Percentiles rank a stretch among this genome's conserved stretches.
These are phyloP conservation scores for Striga asiatica DNA, from an alignment of 257 asterid species.

Conservation along the genomic window DNA sequence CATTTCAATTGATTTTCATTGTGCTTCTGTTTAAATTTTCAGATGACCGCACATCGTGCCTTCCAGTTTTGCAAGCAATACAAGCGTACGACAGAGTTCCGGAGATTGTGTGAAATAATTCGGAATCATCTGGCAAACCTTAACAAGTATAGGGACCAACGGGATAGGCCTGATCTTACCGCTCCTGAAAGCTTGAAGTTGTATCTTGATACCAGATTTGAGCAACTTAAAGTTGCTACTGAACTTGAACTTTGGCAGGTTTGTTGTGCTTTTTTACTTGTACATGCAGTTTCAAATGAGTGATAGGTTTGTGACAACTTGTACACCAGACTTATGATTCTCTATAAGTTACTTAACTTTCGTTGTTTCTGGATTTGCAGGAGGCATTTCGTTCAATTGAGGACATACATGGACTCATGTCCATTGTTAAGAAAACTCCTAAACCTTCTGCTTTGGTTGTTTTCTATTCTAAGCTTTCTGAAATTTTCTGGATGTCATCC, in stretches of 20 bases:
- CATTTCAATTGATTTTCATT: neutral
- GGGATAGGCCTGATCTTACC: conserved; percentile 87
- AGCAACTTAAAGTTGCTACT: conserved; percentile 85
- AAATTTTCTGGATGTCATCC: conserved; percentile 86
- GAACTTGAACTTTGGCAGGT: conserved; percentile 99
- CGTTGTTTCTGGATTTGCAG: conserved; percentile 43
- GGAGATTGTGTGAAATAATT: conserved; percentile 82
- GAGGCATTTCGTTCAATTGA: conserved; percentile 92
- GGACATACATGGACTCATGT: conserved; percentile 82
- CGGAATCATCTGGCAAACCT: conserved; percentile 87
- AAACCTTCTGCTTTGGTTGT: conserved; percentile 76
- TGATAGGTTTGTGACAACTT: neutral
- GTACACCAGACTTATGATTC: neutral
- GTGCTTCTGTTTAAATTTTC: conserved; percentile 12
- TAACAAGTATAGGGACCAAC: conserved; percentile 84
- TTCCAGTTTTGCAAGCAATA: conserved; percentile 95
- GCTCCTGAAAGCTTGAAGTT: conserved; percentile 85
- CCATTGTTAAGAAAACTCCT: conserved; percentile 77
- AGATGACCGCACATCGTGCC: conserved; percentile 99
- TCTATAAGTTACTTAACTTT: neutral
- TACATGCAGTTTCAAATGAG: neutral
- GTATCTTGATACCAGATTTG: conserved; percentile 88
- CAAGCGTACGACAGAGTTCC: conserved; percentile 81
- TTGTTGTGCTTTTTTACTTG: conserved; percentile 4
- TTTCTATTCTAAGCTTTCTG: conserved; percentile 77